Conservation (phyloP, 129 eudicot genomes). For the Centrapalus pauciflorus region DNA sequence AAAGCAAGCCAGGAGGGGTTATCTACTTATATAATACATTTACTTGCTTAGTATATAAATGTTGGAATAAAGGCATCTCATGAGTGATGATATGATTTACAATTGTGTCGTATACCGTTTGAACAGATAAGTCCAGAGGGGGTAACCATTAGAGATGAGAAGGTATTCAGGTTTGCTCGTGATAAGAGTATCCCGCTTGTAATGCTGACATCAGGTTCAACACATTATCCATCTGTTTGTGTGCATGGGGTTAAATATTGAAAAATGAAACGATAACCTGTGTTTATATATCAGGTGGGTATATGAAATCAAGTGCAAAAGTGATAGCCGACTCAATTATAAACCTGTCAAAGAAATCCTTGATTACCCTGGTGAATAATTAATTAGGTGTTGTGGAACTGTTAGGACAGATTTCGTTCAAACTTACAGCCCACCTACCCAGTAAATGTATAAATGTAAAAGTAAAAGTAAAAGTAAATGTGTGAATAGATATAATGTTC, state of each 20-base stretch:
- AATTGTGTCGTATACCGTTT: background rate
- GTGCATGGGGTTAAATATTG: too few species aligned
- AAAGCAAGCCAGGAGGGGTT: too few species aligned
- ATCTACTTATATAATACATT: too few species aligned
- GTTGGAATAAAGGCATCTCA: background rate
- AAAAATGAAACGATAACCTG: background rate
- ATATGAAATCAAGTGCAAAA: constrained; percentile 87
- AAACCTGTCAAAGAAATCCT: constrained; percentile 66
- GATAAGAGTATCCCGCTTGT: constrained; percentile 72
- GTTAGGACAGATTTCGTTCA: background rate
- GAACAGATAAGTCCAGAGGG: constrained; percentile 87
- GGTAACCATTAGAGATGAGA: constrained; percentile 69
- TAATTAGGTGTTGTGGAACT: too few species aligned
- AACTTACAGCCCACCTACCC: background rate
- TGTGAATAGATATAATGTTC: too few species aligned
- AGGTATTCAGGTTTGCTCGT: constrained; percentile 72
- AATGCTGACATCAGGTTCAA: constrained; percentile 88
- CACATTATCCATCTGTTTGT: background rate
- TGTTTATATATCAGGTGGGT: constrained; percentile 61
- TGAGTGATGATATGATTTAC: background rate
- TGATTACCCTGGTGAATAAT: constrained; percentile 46
- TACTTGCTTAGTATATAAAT: too few species aligned
- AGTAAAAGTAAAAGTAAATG: too few species aligned
- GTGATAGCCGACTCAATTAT: constrained; percentile 83
- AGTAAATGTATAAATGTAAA: too few species aligned